Conservation (phyloP, 345 rosid species). For the Sonneratia caseolaris region DNA sequence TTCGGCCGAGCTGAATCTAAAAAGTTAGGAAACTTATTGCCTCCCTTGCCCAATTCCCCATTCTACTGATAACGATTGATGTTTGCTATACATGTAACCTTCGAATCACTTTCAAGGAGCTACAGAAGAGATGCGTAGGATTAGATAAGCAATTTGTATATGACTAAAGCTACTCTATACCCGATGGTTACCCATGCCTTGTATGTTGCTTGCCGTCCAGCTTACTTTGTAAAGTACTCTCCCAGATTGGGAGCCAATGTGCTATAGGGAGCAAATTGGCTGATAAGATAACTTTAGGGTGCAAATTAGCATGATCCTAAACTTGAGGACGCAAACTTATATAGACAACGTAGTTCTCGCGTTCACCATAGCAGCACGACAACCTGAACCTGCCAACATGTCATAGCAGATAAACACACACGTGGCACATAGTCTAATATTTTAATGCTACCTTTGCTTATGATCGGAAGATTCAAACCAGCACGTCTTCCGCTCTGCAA, state of each 20-base stretch:
- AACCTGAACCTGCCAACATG: neutral
- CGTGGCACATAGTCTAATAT: neutral
- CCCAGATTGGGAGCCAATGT: neutral
- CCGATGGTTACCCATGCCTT: no score
- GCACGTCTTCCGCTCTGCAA: neutral
- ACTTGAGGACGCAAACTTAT: neutral
- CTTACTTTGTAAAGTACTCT: no score
- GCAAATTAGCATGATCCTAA: neutral
- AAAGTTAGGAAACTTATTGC: no score
- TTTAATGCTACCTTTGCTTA: neutral
- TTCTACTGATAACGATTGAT: no score
- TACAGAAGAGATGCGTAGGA: no score
- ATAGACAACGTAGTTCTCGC: neutral
- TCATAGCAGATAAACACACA: neutral
- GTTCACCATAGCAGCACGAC: neutral
- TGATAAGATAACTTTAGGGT: neutral
- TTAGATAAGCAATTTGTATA: no score
- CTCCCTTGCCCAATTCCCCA: no score
- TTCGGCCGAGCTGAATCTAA: no score
- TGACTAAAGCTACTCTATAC: no score
- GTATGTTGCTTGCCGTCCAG: neutral
- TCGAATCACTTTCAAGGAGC: no score
- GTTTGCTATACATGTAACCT: no score
- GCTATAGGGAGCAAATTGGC: neutral
- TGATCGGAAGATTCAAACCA: neutral